Conservation (phyloP, 2,329 filamentous ascomycete species). For the Diaporthe citri region DNA sequence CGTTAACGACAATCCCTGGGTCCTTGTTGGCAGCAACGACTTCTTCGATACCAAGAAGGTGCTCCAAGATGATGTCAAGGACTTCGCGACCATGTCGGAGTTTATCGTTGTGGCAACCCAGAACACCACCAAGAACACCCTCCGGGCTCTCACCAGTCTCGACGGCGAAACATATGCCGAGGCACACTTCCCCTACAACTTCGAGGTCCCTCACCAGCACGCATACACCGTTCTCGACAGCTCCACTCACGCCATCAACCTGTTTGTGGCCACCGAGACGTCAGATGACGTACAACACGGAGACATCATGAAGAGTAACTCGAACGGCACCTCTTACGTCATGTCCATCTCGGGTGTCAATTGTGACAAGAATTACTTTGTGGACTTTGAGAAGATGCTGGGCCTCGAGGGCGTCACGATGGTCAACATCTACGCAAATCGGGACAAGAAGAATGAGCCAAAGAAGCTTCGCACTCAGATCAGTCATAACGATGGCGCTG, state of each 20-base stretch:
- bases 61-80: slow-evolving; percentile 78
- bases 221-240: slow-evolving; percentile 96
- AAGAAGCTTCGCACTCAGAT: slow-evolving; percentile 93
- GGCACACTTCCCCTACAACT: slow-evolving; percentile 88
- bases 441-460: slow-evolving; percentile 71
- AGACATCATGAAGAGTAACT: slow-evolving; percentile 96
- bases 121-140: slow-evolving; percentile 74
- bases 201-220: slow-evolving; percentile 81
- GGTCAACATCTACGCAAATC: slow-evolving; percentile 87
- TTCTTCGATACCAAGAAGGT: slow-evolving; percentile 77
- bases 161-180: slow-evolving; percentile 86
- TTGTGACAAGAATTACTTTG: slow-evolving; percentile 79
- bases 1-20: slow-evolving; percentile 71
- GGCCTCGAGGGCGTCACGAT: slow-evolving; percentile 91
- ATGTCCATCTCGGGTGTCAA: slow-evolving; percentile 87
- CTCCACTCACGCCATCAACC: slow-evolving; percentile 92
- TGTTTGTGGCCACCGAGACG: slow-evolving; percentile 87
- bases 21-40: slow-evolving; percentile 82
- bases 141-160: slow-evolving; percentile 85
- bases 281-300: slow-evolving; percentile 78
- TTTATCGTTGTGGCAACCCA: slow-evolving; percentile 91
- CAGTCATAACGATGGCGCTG: slow-evolving; percentile 94
- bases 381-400: slow-evolving; percentile 96
- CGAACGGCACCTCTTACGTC: slow-evolving; percentile 95
- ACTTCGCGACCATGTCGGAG: slow-evolving; percentile 95